Evolutionary conservation across 1,139 yeast genomes (phyloP), one percentile per base, ranked within the genome.

Genomic region (Williopsis jadinii): DNA sequence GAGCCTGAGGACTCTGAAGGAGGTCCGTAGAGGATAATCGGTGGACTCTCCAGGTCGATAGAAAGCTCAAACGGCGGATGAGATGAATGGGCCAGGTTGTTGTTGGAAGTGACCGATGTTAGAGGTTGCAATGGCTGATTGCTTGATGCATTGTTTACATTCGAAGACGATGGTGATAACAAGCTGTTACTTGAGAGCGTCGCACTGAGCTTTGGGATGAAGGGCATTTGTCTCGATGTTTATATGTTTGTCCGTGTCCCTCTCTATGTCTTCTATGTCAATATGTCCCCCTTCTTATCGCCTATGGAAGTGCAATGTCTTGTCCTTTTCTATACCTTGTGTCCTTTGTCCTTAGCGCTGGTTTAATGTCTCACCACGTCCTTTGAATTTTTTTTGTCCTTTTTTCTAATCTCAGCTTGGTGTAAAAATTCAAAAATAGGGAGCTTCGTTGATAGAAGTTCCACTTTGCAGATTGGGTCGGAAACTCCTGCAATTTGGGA

Each of bases 1-100:
- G 95, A 84, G 1, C 99, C 98, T 0, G 95, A 73, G 2, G 94
- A 80, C 45, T 86, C 95, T 8, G 65, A 61, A 4, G 92, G 84
- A 3, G 72, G 64, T 0, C 98, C 98, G 57, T 84, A 90, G 43
- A 92, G 64, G 31, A 87, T 77, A 31, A 90, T 70, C 0, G 99
- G 98, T 1, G 98, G 97, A 1, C 95, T 82, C 59, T 92, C 98
- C 28, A 92, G 68, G 35, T 73, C 70, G 37, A 92, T 72, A 2
- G 77, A 61, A 28, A 90, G 64, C 40, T 71, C 67, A 29, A 76
- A 62, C 2, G 75, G 74, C 36, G 52, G 54, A 3, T 38, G 35
- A 5, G 40, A 46, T 14, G 42, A 43, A 37, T 47, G 46, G 8
- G 41, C 50, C 15, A 51, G 40, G 41, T 52, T 52, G 44, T 49